Percentiles rank a stretch among this genome's conserved stretches.
These are phyloP conservation scores for Sclerotinia sclerotiorum DNA, from an alignment of 2,329 filamentous ascomycete genomes.

Conservation along the genomic window DNA sequence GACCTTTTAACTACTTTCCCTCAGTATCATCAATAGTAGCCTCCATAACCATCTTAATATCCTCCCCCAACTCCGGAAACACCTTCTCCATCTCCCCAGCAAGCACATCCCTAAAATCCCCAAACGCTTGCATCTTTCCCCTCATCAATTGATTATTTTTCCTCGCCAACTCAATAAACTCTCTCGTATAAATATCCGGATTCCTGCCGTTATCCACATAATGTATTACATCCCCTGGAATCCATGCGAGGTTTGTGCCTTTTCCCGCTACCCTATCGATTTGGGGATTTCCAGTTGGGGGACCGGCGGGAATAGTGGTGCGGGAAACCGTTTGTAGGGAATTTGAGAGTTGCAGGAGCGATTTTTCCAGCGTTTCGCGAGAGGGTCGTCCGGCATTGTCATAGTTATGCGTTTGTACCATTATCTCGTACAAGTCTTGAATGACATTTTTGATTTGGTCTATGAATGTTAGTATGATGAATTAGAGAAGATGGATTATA, in stretches of 20 bases:
- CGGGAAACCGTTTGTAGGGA: slow-evolving; percentile 32
- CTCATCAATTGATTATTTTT: slow-evolving; percentile 65
- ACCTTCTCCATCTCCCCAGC: slow-evolving; percentile 44
- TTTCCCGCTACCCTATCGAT: slow-evolving; percentile 5
- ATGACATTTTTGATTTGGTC: slow-evolving; percentile 59
- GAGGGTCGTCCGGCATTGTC: slow-evolving; percentile 51
- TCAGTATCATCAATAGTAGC: slow-evolving; percentile 26
- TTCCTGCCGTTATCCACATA: slow-evolving; percentile 72
- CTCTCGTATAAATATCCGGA: slow-evolving; percentile 71
- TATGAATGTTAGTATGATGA: background rate
- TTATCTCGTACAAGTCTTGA: slow-evolving; percentile 62
- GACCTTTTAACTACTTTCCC: background rate
- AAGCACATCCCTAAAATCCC: slow-evolving; percentile 59
- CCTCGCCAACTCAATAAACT: slow-evolving; percentile 69
- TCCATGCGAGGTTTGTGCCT: slow-evolving; percentile 46
- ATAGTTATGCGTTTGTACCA: slow-evolving; percentile 63
- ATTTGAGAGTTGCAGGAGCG: slow-evolving; percentile 15
- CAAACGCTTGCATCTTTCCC: slow-evolving; percentile 64
- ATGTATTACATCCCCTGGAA: slow-evolving; percentile 63
- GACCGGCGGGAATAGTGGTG: slow-evolving; percentile 33
- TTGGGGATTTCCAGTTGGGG: slow-evolving; percentile 39
- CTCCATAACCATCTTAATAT: slow-evolving; percentile 36
- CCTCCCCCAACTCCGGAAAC: slow-evolving; percentile 38
- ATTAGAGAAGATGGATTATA: background rate
- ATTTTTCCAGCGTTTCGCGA: slow-evolving; percentile 54